Evolutionary conservation across 495 filamentous ascomycete genomes (phyloP), one percentile per base, ranked within the genome.

Genomic region (Hyaloscypha finlandica): DNA sequence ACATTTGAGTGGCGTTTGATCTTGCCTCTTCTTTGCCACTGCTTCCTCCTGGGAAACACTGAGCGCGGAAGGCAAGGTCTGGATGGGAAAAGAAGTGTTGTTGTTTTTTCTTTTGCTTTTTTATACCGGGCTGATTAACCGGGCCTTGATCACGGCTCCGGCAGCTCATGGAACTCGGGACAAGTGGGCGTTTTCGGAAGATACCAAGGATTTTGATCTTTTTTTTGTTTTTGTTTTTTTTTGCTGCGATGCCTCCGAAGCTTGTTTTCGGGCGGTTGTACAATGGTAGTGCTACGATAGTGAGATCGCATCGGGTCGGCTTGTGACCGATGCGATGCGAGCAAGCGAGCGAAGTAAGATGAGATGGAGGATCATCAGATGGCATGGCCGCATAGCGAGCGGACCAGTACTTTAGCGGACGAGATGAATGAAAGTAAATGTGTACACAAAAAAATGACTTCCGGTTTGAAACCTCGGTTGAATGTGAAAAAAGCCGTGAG

Each of bases 141-240:
- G 19, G 32, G 19, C n/a, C 56, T 45, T 37, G 8, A 12, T 37
- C 33, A 57, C 20, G 62, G 39, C n/a, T 52, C 39, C 20, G 66
- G 66, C 42, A 48, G 42, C 42, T 48, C 42, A 19, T 48, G 42
- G 42, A 19, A 48, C 42, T 19, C 8, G 16, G 42, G 42, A 19
- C n/a, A 35, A 35, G 30, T 57, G 3, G 70, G 70, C 66, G 66
- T 69, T 71, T 71, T 68, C 59, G 70, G 70, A 72, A 69, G 70
- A 72, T 72, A 72, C 70, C 70, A 72, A 60, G 66, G 66, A 39
- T 48, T 61, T n/a, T n/a, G n/a, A n/a, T n/a, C n/a, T n/a, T n/a
- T n/a, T n/a, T n/a, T n/a, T n/a, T 68, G 59, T 53, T 62, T 37
- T 66, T 69, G 61, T 59, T 48, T 56, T 64, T 68, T 63, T 39